Conservation (phyloP, 1,139 yeast species). For the Schizosaccharomyces versatilis region DNA sequence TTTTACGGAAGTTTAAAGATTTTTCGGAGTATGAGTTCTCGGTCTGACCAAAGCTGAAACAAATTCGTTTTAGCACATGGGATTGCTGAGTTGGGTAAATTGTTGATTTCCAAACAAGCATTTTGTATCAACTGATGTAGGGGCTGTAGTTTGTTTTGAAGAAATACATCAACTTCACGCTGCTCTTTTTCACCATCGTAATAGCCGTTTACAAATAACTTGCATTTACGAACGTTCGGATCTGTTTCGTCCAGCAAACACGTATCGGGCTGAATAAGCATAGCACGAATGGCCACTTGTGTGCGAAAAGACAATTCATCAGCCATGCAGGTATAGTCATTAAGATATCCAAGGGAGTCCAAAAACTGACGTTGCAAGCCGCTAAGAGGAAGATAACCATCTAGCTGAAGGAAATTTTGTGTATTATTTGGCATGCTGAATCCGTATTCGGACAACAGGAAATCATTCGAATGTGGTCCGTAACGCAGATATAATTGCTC, state of each 20-base stretch:
- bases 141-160: too few relatives aligned
- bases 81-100: too few relatives aligned
- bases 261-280: not conserved
- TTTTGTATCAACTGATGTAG: too few relatives aligned
- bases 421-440: slow-evolving; percentile 5
- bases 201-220: slow-evolving; percentile 5
- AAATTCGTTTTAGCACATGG: too few relatives aligned
- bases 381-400: not conserved
- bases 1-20: too few relatives aligned
- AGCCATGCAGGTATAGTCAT: slow-evolving; percentile 5
- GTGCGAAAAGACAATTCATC: slow-evolving; percentile 7
- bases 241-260: slow-evolving; percentile 1
- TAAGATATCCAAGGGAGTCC: slow-evolving; percentile 4
- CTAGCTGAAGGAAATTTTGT: slow-evolving; percentile 3
- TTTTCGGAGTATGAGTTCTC: too few relatives aligned
- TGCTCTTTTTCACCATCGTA: slow-evolving; percentile 2
- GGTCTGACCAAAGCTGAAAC: too few relatives aligned
- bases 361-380: slow-evolving; percentile 2
- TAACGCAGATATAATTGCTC: slow-evolving; percentile 7
- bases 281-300: slow-evolving; percentile 6
- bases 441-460: slow-evolving; percentile 8
- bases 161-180: slow-evolving; percentile 30
- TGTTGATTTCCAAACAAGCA: too few relatives aligned
- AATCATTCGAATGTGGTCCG: slow-evolving; percentile 8
- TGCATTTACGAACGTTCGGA: slow-evolving; percentile 1